Evolutionary conservation across 768 basidiomycete genomes (phyloP).

Genomic region (Tricholoma hemisulphureum): DNA sequence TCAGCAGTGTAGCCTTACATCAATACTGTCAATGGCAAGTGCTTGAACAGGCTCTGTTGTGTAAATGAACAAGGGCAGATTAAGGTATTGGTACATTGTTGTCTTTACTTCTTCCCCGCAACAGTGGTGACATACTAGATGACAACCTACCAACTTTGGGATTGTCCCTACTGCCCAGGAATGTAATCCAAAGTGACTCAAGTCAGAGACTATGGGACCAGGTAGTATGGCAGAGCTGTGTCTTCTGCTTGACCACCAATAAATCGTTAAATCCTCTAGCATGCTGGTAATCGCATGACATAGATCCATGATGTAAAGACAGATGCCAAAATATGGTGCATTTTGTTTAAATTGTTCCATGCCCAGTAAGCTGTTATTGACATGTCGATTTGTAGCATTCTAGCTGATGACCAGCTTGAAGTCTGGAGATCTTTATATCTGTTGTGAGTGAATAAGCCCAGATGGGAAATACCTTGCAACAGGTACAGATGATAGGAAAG

Average conservation of each 20-base stretch:
- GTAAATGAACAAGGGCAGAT: too few species aligned
- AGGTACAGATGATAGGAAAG: constrained; percentile 91
- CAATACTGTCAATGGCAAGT: too few species aligned
- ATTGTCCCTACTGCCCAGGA: too few species aligned
- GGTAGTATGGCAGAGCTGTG: neutral
- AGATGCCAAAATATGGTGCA: constrained; percentile 80
- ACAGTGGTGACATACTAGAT: too few species aligned
- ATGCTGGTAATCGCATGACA: constrained; percentile 86
- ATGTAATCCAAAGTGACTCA: constrained; percentile 17
- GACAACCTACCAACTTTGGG: too few species aligned
- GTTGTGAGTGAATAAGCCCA: constrained; percentile 85
- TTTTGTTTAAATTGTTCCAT: neutral
- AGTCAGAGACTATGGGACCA: constrained; percentile 9
- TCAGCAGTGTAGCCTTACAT: too few species aligned
- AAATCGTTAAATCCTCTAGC: constrained; percentile 16
- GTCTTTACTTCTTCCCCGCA: too few species aligned
- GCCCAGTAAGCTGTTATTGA: neutral
- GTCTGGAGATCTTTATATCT: constrained; percentile 48
- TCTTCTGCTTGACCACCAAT: neutral
- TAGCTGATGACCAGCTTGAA: constrained; percentile 39
- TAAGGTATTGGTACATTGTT: too few species aligned
- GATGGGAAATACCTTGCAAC: constrained; percentile 93
- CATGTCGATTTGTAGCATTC: constrained; percentile 17
- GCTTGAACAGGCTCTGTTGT: too few species aligned
- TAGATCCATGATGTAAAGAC: constrained; percentile 94